Evolutionary conservation across 345 rosid genomes (phyloP).

Genomic region (Salix koriyanagi): DNA sequence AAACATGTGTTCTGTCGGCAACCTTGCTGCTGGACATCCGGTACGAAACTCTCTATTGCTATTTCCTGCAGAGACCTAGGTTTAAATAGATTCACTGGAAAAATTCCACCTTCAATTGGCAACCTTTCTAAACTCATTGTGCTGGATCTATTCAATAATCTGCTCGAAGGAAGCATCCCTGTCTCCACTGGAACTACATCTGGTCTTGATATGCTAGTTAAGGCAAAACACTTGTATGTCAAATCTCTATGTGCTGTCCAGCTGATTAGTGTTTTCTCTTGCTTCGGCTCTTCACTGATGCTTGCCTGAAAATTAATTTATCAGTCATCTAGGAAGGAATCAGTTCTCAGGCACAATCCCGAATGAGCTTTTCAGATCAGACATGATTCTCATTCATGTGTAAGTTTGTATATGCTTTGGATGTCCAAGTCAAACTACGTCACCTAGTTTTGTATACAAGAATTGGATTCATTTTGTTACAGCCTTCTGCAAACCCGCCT

Average conservation of each 20-base stretch:
- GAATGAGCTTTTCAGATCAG: constrained; percentile 50
- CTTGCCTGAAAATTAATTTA: neutral
- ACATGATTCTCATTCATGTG: constrained; percentile 72
- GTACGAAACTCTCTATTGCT: neutral
- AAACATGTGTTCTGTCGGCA: neutral
- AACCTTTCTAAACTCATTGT: constrained; percentile 53
- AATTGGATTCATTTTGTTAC: too few relatives aligned
- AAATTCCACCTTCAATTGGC: constrained; percentile 72
- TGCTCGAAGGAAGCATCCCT: constrained; percentile 65
- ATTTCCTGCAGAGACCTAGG: constrained; percentile 58
- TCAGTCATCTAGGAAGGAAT: constrained; percentile 75
- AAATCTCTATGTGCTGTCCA: neutral
- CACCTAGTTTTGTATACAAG: neutral
- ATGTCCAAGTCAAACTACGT: too few relatives aligned
- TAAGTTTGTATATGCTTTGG: constrained; percentile 30
- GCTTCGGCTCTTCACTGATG: neutral
- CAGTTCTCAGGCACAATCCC: constrained; percentile 60
- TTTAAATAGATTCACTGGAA: constrained; percentile 63
- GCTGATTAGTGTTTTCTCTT: neutral
- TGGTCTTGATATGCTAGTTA: constrained; percentile 72
- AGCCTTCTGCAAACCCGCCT: too few relatives aligned
- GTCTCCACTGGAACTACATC: constrained; percentile 59
- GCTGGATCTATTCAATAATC: constrained; percentile 83
- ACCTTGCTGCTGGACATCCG: neutral
- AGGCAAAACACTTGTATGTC: constrained; percentile 73